These are phyloP conservation scores for Xylariales sp. DNA, from an alignment of 2,329 filamentous ascomycete species.

Conservation along the genomic window DNA sequence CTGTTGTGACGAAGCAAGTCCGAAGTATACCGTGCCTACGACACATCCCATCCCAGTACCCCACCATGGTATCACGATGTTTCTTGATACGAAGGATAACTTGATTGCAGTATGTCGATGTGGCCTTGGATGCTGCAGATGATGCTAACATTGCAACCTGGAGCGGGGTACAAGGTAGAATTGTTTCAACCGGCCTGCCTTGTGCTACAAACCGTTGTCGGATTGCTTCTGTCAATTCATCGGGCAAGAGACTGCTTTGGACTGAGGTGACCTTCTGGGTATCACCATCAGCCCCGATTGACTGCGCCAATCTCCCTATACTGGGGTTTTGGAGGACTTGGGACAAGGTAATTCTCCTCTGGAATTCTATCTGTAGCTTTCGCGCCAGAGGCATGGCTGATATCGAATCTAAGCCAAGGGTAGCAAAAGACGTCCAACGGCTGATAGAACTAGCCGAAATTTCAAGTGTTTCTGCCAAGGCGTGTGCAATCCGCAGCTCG, in stretches of 20 bases:
- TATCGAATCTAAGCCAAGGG: constrained; percentile 79
- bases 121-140: constrained; percentile 19
- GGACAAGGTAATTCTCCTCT: constrained; percentile 58
- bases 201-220: constrained; percentile 24
- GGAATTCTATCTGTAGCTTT: constrained; percentile 41
- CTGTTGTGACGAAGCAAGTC: constrained; percentile 68
- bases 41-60: constrained; percentile 60
- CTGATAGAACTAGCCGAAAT: constrained; percentile 43
- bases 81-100: constrained; percentile 58
- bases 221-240: constrained; percentile 24
- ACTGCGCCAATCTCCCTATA: constrained; percentile 54
- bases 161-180: constrained; percentile 80
- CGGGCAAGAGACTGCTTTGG: constrained; percentile 12
- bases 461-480: constrained; percentile 47
- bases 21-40: constrained; percentile 70
- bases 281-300: constrained; percentile 12
- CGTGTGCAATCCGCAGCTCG: constrained; percentile 52
- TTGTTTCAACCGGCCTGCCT: constrained; percentile 37
- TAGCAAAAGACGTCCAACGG: constrained; percentile 68
- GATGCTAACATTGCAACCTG: constrained; percentile 84
- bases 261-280: background rate
- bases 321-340: constrained; percentile 64
- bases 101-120: constrained; percentile 66
- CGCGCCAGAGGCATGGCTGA: constrained; percentile 69
- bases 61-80: constrained; percentile 43